Base-by-base conservation (phyloP, 2,329 filamentous ascomycete species). In the Fusarium sp. region DNA sequence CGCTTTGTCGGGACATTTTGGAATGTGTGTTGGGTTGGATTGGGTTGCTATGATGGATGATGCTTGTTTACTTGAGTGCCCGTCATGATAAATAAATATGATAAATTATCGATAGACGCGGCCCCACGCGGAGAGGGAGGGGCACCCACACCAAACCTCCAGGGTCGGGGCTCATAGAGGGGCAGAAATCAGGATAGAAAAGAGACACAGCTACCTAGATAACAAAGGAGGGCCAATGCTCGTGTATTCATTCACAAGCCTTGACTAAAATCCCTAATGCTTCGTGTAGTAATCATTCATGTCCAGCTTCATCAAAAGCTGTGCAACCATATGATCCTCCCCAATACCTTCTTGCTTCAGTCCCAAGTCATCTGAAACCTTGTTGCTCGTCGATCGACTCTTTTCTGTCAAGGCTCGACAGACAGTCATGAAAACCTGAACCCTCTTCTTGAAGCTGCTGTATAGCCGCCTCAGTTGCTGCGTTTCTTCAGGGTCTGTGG, bases 341-440 rank as follows among this genome's bases (percentile, higher is more conserved):
- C 67, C 75, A 61, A 74, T 74, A 64, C 73, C 73, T 73, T 75
- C 71, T 64, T 70, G 69, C 63, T 71, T 74, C 63, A 76, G 71
- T 57, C 76, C 62, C 55, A 62, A 73, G 58, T 63, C 70, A 59
- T 68, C 73, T 15, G 67, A 70, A 8, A 64, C 47, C 45, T 69
- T 68, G 32, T 65, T 70, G 63, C 70, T 78, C 4, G 64, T 53
- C 53, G 73, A 69, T 61, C 79, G 73, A 44, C 78, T 84, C 82
- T 85, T 91, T 71, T 88, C 91, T 37, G 81, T 87, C 70, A 90
- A 79, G 2, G 82, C 88, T 56, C 81, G 84, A 72, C 86, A 95
- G 2, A 90, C 91, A 43, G 80, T 88, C 53, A 95, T 81, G 67
- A 96, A 95, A 0, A 91, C 84, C 23, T 85, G 82, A 0, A 92